Evolutionary conservation across 441 rosid genomes (phyloP).

Genomic region (Populus hybrid): DNA sequence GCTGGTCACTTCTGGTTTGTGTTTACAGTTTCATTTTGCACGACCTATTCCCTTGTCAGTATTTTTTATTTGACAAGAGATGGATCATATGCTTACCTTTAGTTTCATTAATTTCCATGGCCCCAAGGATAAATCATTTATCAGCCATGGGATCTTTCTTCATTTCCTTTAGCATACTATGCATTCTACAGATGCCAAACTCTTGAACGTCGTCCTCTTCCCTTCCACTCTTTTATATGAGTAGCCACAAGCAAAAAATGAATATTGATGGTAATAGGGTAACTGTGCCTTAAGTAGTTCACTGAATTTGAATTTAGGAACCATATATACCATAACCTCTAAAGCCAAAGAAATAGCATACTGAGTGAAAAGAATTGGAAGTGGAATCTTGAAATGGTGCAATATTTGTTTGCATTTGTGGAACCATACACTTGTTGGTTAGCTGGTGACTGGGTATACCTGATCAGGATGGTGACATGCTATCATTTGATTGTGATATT

Average conservation of each 20-base stretch:
- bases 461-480: background rate
- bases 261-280: background rate
- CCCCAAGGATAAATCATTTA: background rate
- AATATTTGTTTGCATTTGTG: background rate
- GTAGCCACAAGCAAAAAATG: background rate
- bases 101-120: background rate
- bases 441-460: background rate
- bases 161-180: background rate
- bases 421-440: conserved; percentile 1
- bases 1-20: conserved; percentile 93
- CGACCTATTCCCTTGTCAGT: background rate
- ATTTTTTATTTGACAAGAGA: background rate
- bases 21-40: background rate
- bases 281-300: background rate
- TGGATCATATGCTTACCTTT: background rate
- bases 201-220: background rate
- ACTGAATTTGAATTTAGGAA: background rate
- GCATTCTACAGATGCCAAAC: background rate
- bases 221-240: background rate
- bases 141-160: background rate
- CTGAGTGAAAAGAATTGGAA: background rate
- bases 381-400: background rate
- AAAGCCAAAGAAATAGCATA: background rate
- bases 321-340: background rate
- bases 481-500: background rate